These are phyloP conservation scores for Lotus japonicus DNA, from an alignment of 306 rosid genomes.

Conservation along the genomic window DNA sequence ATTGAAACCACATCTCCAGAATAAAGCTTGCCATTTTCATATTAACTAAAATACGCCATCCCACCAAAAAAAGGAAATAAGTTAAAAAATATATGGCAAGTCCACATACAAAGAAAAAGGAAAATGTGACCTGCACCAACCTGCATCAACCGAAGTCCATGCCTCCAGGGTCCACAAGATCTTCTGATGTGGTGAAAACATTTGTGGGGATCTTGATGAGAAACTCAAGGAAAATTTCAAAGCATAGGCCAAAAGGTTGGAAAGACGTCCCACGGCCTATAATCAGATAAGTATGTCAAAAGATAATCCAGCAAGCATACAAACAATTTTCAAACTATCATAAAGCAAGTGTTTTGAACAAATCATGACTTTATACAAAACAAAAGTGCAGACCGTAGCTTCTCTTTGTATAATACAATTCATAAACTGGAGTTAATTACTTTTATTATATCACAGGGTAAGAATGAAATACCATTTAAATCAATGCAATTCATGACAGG, in stretches of 20 bases:
- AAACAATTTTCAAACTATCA: not conserved
- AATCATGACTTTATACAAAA: not conserved
- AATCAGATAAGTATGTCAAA: slow-evolving; percentile 6
- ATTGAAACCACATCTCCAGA: slow-evolving; percentile 84
- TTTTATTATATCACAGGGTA: not conserved
- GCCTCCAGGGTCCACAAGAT: slow-evolving; percentile 50
- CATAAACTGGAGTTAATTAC: not conserved
- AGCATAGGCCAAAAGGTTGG: slow-evolving; percentile 38
- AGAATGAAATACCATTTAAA: not conserved
- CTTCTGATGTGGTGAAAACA: slow-evolving; percentile 80
- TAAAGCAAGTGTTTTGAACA: not conserved
- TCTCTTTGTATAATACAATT: not conserved
- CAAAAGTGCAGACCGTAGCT: not conserved
- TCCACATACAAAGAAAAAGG: not conserved
- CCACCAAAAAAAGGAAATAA: not conserved
- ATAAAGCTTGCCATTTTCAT: slow-evolving; percentile 51
- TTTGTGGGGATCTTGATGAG: slow-evolving; percentile 88
- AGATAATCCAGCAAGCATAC: not conserved
- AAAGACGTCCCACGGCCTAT: slow-evolving; percentile 37
- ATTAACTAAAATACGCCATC: slow-evolving; percentile 32
- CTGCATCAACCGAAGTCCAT: slow-evolving; percentile 57
- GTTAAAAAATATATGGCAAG: not conserved
- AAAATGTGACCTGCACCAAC: slow-evolving; percentile 28
- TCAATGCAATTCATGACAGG: not conserved
- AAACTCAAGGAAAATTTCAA: slow-evolving; percentile 57